Evolutionary conservation across 208 protist species (phyloP), one percentile per base, ranked within the genome.

Genomic region (Wallacemonas sp.): DNA sequence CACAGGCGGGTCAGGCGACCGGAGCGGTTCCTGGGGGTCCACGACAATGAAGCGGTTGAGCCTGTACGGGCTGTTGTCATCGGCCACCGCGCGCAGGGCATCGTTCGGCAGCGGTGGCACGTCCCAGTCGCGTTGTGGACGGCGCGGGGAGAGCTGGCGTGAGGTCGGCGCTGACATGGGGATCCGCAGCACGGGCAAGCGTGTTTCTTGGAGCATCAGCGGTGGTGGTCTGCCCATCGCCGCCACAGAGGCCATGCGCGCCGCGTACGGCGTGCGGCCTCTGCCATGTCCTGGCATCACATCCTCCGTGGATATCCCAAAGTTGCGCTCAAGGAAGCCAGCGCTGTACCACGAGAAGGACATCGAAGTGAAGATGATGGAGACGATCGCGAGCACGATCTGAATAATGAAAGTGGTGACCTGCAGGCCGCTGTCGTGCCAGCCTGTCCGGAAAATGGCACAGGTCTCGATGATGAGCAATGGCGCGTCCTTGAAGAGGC

Each of bases 401-500:
- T 91, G 85, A 46, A 81, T 36, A 45, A 87, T 61, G 57, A 86
- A 84, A 31, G 67, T 76, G 25, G 70, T 71, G 12, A 41, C 69
- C 39, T 87, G 81, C 63, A 69, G 61, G 39, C 65, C 52, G 36
- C 68, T 77, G 26, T 64, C 76, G 2, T 61, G 67, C 73, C 75
- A 85, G 18, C 79, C 81, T 22, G 63, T 65, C 28, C 67, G 61
- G 45, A 75, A 28, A 33, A 77, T 73, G 29, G 77, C 64, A n/a
- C 74, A 29, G 14, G 62, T 68, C 59, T 91, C 81, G 22, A 87
- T 70, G 41, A 86, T 55, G 28, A 85, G 57, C 41, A 87, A 59
- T 10, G 85, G 77, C 0, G 87, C 33, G 70, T 91, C 85, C 31
- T 87, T 83, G 42, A 79, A 65, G 23, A 85, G 71, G 33, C 62